These are phyloP conservation scores for Coemansia sp. DNA, from an alignment of 192 early-diverging fungal genomes.

Conservation along the genomic window DNA sequence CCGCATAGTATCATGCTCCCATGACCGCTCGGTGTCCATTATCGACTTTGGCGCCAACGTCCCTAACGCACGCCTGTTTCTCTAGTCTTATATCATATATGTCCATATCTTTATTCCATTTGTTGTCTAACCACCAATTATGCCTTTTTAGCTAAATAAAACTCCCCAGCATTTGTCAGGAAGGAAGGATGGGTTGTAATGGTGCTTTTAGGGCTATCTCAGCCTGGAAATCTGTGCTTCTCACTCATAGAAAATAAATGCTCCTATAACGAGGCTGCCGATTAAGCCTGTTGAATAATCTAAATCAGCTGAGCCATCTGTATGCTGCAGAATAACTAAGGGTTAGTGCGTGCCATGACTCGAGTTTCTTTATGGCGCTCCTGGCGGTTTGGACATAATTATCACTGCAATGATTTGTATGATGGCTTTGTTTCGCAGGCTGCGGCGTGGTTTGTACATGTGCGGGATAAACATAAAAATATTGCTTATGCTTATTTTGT, in stretches of 20 bases:
- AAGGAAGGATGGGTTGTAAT: neutral
- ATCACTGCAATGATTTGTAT: too few species aligned
- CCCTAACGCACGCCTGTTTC: conserved; percentile 27
- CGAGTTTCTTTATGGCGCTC: too few species aligned
- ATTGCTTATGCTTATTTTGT: neutral
- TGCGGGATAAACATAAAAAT: neutral
- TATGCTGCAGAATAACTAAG: neutral
- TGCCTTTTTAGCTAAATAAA: neutral
- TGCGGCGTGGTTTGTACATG: too few species aligned
- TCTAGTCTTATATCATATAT: conserved; percentile 1
- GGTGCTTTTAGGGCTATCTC: neutral
- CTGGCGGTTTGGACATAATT: too few species aligned
- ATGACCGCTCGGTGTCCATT: conserved; percentile 56
- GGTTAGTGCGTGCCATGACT: too few species aligned
- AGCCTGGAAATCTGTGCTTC: neutral
- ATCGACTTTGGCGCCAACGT: conserved; percentile 44
- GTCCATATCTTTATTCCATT: neutral
- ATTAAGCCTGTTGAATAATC: neutral
- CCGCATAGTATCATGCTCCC: conserved; percentile 82
- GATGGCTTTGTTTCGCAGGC: too few species aligned
- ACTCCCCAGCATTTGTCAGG: neutral
- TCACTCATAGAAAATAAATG: neutral
- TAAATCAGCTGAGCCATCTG: neutral
- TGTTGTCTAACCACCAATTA: neutral
- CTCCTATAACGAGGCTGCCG: neutral